phyloP scores from a whole-genome alignment of 169 alveolate species.

The Cryptosporidium viatorum region DNA sequence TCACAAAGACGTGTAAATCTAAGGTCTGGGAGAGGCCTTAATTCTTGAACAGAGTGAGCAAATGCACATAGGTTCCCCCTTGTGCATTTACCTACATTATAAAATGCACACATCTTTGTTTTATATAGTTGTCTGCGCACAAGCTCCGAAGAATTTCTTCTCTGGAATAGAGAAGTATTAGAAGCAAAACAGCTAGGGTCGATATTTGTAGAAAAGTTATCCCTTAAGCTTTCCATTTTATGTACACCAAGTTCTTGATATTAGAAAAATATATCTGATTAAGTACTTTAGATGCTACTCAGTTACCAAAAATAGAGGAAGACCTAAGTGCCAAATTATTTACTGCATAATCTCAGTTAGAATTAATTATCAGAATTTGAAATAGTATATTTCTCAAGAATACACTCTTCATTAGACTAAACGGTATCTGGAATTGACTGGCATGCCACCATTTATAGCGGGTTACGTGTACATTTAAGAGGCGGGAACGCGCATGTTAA shows the following conservation, averaged over 20 bases:
- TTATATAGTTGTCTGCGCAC: slow-evolving; percentile 72
- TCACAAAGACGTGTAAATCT: slow-evolving; percentile 75
- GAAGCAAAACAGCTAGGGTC: slow-evolving; percentile 10
- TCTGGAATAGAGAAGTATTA: slow-evolving; percentile 34
- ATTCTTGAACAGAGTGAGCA: slow-evolving; percentile 76
- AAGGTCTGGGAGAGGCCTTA: slow-evolving; percentile 74
- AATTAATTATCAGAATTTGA: slow-evolving; percentile 8
- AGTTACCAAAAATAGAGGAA: slow-evolving; percentile 24
- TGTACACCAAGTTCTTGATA: neutral
- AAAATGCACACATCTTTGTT: slow-evolving; percentile 76
- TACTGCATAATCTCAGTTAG: slow-evolving; percentile 41
- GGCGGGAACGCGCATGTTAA: slow-evolving; percentile 57
- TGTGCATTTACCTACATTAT: slow-evolving; percentile 73
- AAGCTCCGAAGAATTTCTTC: slow-evolving; percentile 62
- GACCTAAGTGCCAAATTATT: neutral
- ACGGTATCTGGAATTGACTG: slow-evolving; percentile 71
- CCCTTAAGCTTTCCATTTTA: slow-evolving; percentile 68
- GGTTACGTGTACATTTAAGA: slow-evolving; percentile 34
- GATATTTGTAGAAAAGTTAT: slow-evolving; percentile 18
- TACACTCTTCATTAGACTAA: slow-evolving; percentile 73
- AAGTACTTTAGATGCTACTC: slow-evolving; percentile 1
- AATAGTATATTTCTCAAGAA: slow-evolving; percentile 18
- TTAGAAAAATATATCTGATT: neutral
- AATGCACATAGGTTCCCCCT: slow-evolving; percentile 76
- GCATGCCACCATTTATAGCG: slow-evolving; percentile 72